Base-by-base conservation (phyloP, 441 rosid genomes). In the Syzygium malaccense region DNA sequence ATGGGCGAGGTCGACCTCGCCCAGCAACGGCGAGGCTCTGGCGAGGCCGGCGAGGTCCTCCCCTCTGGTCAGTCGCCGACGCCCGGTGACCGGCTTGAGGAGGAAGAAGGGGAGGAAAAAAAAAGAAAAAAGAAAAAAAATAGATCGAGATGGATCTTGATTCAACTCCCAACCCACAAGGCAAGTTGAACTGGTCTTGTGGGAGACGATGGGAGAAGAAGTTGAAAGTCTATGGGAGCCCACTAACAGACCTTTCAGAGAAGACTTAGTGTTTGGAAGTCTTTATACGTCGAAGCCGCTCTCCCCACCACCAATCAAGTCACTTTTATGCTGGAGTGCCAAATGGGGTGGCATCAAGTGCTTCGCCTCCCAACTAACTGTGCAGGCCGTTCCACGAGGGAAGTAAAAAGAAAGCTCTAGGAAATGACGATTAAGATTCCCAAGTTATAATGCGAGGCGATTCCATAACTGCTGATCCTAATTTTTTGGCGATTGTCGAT, bases 1-100 rank as follows among this genome's bases (percentile, higher is more conserved):
- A 45, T 45, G 48, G 48, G 48, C 48, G 48, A 45, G 48, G 48
- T 7, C 48, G 8, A 45, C 48, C 48, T 45, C 2, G 48, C 48
- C 48, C 48, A 7, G 2, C 2, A 8, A 7, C 1, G 4, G 45
- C 7, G 4, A 41, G 45, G 45, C 45, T 4, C 7, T 0, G 1
- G 9, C 48, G n/a, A n/a, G n/a, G n/a, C n/a, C n/a, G n/a, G n/a
- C n/a, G 9, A 45, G 48, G 48, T 45, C 48, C 48, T 45, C 48
- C 48, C 48, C 48, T 45, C 8, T 45, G 8, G 48, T 45, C 48
- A 5, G 9, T 45, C 2, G 48, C 8, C 48, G 2, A 45, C 2
- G 48, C 48, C 8, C 48, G 48, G 8, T 45, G 48, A 45, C 6
- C 48, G 48, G 48, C 48, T 45, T 45, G 48, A 45, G 48, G 8